These are phyloP conservation scores for Candida vartiovaarae DNA, from an alignment of 805 yeast genomes.

Conservation along the genomic window DNA sequence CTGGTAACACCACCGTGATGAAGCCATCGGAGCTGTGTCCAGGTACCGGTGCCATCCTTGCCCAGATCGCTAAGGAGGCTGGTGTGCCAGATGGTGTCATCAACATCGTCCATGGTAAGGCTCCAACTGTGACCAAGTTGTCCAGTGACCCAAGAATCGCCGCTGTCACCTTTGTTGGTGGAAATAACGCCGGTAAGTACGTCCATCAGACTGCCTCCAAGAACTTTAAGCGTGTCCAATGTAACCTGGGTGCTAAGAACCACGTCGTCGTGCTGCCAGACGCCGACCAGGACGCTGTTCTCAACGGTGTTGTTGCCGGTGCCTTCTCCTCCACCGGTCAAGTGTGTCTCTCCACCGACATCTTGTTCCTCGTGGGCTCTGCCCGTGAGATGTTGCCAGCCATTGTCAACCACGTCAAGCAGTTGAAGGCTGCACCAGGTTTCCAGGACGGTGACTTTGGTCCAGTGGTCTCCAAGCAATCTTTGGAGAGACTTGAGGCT, in stretches of 20 bases:
- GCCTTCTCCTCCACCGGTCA: constrained; percentile 85
- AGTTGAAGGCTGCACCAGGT: constrained; percentile 57
- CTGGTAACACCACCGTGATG: constrained; percentile 68
- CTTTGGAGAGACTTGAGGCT: constrained; percentile 46
- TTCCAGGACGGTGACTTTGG: constrained; percentile 62
- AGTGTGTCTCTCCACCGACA: constrained; percentile 76
- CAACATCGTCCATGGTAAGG: constrained; percentile 68
- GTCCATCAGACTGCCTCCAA: constrained; percentile 60
- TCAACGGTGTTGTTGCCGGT: constrained; percentile 64
- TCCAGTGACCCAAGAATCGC: constrained; percentile 67
- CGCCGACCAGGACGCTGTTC: constrained; percentile 55
- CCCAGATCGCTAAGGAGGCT: constrained; percentile 64
- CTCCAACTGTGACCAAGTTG: constrained; percentile 63
- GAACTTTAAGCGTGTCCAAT: constrained; percentile 69
- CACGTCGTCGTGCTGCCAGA: constrained; percentile 70
- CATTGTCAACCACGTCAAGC: constrained; percentile 48
- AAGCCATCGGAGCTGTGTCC: constrained; percentile 74
- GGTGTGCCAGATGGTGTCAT: constrained; percentile 73
- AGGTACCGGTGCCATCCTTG: constrained; percentile 71
- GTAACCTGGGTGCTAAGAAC: constrained; percentile 75
- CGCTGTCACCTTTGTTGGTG: constrained; percentile 75
- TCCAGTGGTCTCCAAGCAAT: constrained; percentile 60
- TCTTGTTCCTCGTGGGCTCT: constrained; percentile 61
- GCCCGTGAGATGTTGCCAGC: constrained; percentile 58
- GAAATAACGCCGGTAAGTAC: constrained; percentile 72